These are phyloP conservation scores for Glebionis coronaria DNA, from an alignment of 129 eudicot genomes.

Conservation along the genomic window DNA sequence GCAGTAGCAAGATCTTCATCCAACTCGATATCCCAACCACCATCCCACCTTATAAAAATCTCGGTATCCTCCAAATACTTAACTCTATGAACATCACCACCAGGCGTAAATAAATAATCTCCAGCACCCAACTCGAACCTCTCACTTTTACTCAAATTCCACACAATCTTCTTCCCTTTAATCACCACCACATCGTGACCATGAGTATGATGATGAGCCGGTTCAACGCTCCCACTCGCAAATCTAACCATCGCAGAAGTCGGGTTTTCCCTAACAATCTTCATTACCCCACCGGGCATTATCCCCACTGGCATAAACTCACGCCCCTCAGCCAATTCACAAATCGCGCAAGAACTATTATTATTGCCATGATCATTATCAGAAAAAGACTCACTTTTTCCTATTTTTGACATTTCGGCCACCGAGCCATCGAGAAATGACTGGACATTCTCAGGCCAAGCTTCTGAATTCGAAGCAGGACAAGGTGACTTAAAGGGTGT, in stretches of 20 bases:
- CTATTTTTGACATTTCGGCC: slow-evolving; percentile 56
- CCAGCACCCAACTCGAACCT: slow-evolving; percentile 52
- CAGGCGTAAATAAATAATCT: slow-evolving; percentile 69
- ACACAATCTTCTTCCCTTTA: slow-evolving; percentile 71
- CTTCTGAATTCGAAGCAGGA: slow-evolving; percentile 61
- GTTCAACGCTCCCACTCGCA: slow-evolving; percentile 75
- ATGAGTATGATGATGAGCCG: slow-evolving; percentile 76
- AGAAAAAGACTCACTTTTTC: not conserved
- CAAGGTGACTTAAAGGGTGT: slow-evolving; percentile 79
- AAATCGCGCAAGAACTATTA: slow-evolving; percentile 30
- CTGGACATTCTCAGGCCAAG: slow-evolving; percentile 67
- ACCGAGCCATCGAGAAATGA: slow-evolving; percentile 54
- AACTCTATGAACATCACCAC: slow-evolving; percentile 79
- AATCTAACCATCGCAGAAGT: slow-evolving; percentile 74
- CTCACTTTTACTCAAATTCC: slow-evolving; percentile 67
- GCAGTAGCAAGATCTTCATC: slow-evolving; percentile 87
- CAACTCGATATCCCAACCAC: slow-evolving; percentile 68
- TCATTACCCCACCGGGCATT: slow-evolving; percentile 81
- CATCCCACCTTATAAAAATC: slow-evolving; percentile 92
- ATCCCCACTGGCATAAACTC: slow-evolving; percentile 53
- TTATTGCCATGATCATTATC: too few relatives aligned
- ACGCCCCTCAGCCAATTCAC: slow-evolving; percentile 40
- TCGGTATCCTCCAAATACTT: slow-evolving; percentile 78
- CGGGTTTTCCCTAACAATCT: slow-evolving; percentile 65
- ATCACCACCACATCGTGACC: slow-evolving; percentile 86